Conservation (phyloP, 805 yeast species). For the Wickerhamiella brachini region DNA sequence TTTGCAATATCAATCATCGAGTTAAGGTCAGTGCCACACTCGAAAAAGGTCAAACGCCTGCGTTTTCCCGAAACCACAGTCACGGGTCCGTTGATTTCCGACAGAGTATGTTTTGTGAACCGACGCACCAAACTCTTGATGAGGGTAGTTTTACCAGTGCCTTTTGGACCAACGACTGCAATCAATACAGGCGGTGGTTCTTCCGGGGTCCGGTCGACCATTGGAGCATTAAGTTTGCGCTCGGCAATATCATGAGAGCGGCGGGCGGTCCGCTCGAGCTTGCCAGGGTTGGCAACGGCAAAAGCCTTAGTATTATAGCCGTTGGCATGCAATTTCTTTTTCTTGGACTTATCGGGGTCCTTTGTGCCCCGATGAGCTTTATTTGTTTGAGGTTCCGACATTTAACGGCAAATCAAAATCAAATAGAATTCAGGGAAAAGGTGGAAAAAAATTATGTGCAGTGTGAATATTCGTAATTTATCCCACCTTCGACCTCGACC, state of each 20-base stretch:
- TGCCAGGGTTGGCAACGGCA: slow-evolving; percentile 74
- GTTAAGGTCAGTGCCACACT: slow-evolving; percentile 82
- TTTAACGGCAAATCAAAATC: not conserved
- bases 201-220: slow-evolving; percentile 94
- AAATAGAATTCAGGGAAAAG: not conserved
- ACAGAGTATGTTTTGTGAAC: slow-evolving; percentile 70
- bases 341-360: slow-evolving; percentile 44
- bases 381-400: slow-evolving; percentile 38
- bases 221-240: slow-evolving; percentile 83
- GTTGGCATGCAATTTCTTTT: slow-evolving; percentile 76
- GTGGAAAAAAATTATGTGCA: not conserved
- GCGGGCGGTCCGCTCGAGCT: slow-evolving; percentile 68
- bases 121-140: slow-evolving; percentile 80
- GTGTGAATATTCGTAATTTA: not conserved
- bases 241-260: slow-evolving; percentile 75
- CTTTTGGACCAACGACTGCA: slow-evolving; percentile 97
- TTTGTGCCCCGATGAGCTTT: slow-evolving; percentile 64
- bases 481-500: too few relatives aligned
- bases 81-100: slow-evolving; percentile 88
- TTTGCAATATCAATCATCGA: slow-evolving; percentile 96
- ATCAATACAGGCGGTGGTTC: slow-evolving; percentile 96
- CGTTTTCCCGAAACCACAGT: slow-evolving; percentile 94
- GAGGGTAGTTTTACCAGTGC: slow-evolving; percentile 92
- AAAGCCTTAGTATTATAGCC: slow-evolving; percentile 79
- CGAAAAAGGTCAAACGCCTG: slow-evolving; percentile 82